Evolutionary conservation across 257 asterid genomes (phyloP), one percentile per base, ranked within the genome.

Genomic region (Mentha longifolia): DNA sequence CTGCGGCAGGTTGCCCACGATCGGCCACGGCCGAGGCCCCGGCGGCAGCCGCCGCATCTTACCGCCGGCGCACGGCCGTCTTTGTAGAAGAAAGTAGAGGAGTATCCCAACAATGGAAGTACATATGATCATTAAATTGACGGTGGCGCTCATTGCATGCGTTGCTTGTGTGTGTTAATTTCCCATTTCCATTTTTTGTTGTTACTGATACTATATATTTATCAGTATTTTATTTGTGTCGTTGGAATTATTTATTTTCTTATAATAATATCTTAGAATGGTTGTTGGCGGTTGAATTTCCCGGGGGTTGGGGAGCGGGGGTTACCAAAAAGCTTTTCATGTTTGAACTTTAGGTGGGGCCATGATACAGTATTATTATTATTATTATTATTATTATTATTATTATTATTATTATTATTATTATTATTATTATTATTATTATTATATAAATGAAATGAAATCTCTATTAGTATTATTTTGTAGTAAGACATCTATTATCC

Each of bases 1-100:
- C 46, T 94, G 95, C 16, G 86, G 90, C 0, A 91, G 84, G 82
- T 94, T 94, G 2, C 99, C 99, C 4, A 94, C 9, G 1, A 91
- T 41, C 19, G 97, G 99, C 99, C 99, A 94, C 50, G 97, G 95
- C 68, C 77, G 68, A 11, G 99, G 99, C 16, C 99, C 97, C 1
- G 97, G 99, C 0, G 99, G 99, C 0, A 89, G 75, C 1, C 17
- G 68, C 33, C 31, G 45, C 3, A 78, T 70, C 15, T 37, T 41
- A 35, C 39, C 39, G 39, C 39, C 39, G 39, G 9, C 39, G 39
- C 39, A 0, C 0, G 9, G 59, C 13, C 74, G 64, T 39, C 79
- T 12, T 16, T 9, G 50, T 19, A 78, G 58, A 45, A 74, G 9
- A 67, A 14, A 17, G 61, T 72, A 80, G 0, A 79, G 12, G 1